Evolutionary conservation across 495 filamentous ascomycete species (phyloP).

Genomic region (Penicillium macrosclerotiorum): DNA sequence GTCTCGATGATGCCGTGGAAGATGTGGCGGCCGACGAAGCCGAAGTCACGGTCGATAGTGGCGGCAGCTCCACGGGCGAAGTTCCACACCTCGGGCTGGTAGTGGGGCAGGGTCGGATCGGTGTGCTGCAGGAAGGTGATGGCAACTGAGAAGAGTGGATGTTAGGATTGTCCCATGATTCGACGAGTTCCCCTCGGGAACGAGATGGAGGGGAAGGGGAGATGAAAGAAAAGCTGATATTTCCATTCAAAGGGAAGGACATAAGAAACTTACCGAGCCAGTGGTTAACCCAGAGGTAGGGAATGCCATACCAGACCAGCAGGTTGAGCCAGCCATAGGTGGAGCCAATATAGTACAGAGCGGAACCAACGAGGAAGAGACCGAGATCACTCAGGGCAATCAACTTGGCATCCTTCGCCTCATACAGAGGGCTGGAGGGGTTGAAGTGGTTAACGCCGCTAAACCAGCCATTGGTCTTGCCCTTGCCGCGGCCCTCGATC

Average conservation of each 20-base stretch:
- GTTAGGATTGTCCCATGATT: constrained; percentile 4
- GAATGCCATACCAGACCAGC: constrained; percentile 88
- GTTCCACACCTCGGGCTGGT: constrained; percentile 54
- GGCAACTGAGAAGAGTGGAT: constrained; percentile 39
- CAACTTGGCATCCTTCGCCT: constrained; percentile 79
- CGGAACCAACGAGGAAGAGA: constrained; percentile 55
- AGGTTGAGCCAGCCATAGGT: constrained; percentile 83
- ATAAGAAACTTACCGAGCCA: constrained; percentile 58
- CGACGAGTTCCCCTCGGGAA: no score
- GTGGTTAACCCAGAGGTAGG: constrained; percentile 98
- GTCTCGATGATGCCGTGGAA: constrained; percentile 63
- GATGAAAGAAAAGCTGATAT: no score
- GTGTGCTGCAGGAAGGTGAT: constrained; percentile 64
- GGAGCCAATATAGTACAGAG: constrained; percentile 60
- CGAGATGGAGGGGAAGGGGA: no score
- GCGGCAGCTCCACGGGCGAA: constrained; percentile 57
- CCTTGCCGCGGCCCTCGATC: constrained; percentile 81
- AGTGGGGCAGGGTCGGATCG: constrained; percentile 58
- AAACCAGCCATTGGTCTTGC: constrained; percentile 80
- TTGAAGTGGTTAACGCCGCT: constrained; percentile 93
- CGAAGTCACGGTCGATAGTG: constrained; percentile 61
- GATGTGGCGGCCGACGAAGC: constrained; percentile 56
- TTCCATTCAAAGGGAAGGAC: neutral
- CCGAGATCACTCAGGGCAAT: constrained; percentile 84
- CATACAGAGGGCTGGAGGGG: constrained; percentile 83